Evolutionary conservation across 2,329 filamentous ascomycete genomes (phyloP).

Genomic region (Aspergillus neotritici): DNA sequence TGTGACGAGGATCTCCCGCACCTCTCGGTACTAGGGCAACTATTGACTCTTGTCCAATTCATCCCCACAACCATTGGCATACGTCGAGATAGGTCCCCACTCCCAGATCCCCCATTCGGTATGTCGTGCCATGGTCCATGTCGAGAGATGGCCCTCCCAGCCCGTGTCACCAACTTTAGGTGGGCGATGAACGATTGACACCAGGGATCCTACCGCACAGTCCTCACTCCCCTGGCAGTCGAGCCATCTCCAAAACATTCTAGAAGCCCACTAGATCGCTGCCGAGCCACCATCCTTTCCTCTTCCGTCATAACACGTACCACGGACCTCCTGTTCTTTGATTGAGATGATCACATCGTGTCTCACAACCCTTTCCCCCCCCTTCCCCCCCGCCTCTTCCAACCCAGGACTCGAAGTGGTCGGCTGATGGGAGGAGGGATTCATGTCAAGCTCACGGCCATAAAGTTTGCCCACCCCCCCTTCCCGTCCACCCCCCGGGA

Average conservation of each 20-base stretch:
- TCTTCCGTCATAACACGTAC: conserved; percentile 6
- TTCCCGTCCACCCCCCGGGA: too few species aligned
- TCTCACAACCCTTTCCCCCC: neutral
- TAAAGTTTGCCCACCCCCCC: too few species aligned
- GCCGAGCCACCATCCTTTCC: conserved; percentile 7
- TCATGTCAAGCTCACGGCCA: neutral
- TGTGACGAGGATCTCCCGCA: too few species aligned
- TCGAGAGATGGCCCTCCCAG: neutral
- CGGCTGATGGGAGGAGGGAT: neutral
- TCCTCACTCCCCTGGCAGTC: conserved; percentile 1
- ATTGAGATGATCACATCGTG: conserved; percentile 9
- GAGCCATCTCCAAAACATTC: conserved; percentile 11
- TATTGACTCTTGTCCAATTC: too few species aligned
- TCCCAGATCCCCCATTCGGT: too few species aligned
- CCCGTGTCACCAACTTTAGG: conserved; percentile 3
- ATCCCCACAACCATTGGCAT: too few species aligned
- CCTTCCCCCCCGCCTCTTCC: neutral
- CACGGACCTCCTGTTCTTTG: neutral
- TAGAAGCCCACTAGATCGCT: conserved; percentile 10
- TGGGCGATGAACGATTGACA: conserved; percentile 4
- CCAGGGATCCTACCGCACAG: conserved; percentile 4
- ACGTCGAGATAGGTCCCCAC: too few species aligned
- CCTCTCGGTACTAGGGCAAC: too few species aligned
- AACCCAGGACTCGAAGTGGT: too few species aligned
- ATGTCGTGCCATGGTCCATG: too few species aligned